Conservation (phyloP, 345 rosid genomes). For the Populus ilicifolia region DNA sequence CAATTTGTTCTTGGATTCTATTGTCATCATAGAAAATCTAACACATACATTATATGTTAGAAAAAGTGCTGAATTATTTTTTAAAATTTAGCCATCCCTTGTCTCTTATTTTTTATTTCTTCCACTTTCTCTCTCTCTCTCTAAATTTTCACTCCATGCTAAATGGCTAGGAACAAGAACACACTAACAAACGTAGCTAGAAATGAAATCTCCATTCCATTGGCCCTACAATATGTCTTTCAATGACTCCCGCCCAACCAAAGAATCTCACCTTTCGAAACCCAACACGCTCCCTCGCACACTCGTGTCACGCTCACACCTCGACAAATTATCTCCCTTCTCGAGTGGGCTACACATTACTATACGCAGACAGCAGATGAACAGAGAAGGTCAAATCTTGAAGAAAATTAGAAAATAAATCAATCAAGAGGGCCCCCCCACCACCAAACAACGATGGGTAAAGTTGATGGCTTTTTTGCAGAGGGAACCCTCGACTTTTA, state of each 20-base stretch:
- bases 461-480: slow-evolving; percentile 15
- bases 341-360: not conserved
- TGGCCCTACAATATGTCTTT: not conserved
- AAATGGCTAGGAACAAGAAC: not conserved
- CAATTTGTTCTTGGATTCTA: too few species aligned
- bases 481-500: slow-evolving; percentile 57
- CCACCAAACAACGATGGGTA: not conserved
- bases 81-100: too few species aligned
- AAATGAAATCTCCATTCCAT: not conserved
- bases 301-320: not conserved
- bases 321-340: not conserved
- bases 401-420: not conserved
- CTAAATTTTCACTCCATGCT: not conserved
- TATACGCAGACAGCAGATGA: not conserved
- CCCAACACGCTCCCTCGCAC: not conserved
- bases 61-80: too few species aligned
- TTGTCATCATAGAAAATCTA: too few species aligned
- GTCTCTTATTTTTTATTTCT: too few species aligned
- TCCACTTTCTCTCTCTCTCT: not conserved
- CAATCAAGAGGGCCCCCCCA: not conserved
- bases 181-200: not conserved
- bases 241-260: not conserved
- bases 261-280: not conserved
- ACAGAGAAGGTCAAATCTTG: not conserved
- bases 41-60: too few species aligned